Base-by-base conservation (phyloP, 805 yeast genomes). In the Zygoascus bituminiphila region DNA sequence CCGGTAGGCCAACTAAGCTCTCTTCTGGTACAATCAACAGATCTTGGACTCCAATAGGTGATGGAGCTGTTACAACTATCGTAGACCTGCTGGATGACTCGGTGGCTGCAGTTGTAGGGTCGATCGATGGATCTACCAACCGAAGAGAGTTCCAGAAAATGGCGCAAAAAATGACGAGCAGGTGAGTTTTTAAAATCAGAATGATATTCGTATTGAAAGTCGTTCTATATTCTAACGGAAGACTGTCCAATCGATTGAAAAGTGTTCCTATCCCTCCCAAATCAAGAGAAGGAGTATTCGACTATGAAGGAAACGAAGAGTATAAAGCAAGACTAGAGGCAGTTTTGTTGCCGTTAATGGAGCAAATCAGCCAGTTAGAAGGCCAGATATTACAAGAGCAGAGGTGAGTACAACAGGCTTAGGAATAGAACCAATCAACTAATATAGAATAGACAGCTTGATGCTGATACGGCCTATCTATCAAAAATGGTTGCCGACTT, bases 291-390 rank as follows among this genome's bases (percentile, higher is more conserved):
- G 20, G 36, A 8, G 51, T 46, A 14, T 55, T 47, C 42, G 46
- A 45, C 36, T 50, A 49, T 33, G 56, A 48, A 15, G 31, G 23
- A 15, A 44, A 54, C 43, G n/a, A 42, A 33, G 45, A 44, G 31
- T 51, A 48, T 33, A 44, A 46, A 9, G 47, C 39, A 5, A 47
- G 41, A 10, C 47, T 55, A 29, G 55, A 53, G 22, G 35, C 41
- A 7, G 51, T 45, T 14, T 39, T 51, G 35, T 44, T 47, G 42
- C 56, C 56, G 6, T 29, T 50, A 36, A 14, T 46, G 38, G 56
- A 51, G 26, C 57, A 55, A 31, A 45, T 47, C 7, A 24, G 48
- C 10, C 29, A 39, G 10, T 43, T 53, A 19, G 54, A 53, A 31
- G 24, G 45, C 2, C 47, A 44, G 47, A 23, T 44, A 21, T n/a